Base-by-base conservation (phyloP, 139 green algal genomes). In the Ettlia oleoabundans region DNA sequence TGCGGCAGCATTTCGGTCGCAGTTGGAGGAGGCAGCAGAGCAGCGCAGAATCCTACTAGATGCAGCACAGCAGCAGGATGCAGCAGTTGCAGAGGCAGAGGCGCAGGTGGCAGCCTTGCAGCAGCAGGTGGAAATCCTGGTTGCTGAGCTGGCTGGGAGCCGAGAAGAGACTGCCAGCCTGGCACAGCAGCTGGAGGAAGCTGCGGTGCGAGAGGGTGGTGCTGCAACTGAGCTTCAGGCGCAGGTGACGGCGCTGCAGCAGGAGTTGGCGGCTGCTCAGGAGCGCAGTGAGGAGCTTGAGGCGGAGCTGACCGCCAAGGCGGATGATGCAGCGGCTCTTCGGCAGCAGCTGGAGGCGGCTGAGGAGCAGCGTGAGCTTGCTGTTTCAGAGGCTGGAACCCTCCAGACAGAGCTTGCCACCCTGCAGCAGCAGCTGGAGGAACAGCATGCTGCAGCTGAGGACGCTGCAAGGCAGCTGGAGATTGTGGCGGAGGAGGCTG, bases 261-360 rank as follows among this genome's bases (percentile, higher is more conserved):
- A 28, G 3, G n/a, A 77, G 42, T 53, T 52, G 73, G 73, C 53
- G 13, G 26, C 73, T 7, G 41, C 41, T 9, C 43, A 53, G 24
- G 32, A 73, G 61, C 30, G 47, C 4, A 24, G 37, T 24, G 77
- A 83, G 28, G 78, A 84, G 30, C 26, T 40, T 21, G 61, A 83
- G 24, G 35, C 22, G 7, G 77, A 43, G 2, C 66, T 83, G 21
- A 74, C 35, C 19, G 38, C 22, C 8, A 47, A 42, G 65, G 77
- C 35, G 40, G 77, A 83, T 19, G 47, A 55, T n/a, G 77, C 32
- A 15, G 77, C 77, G 22, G 70, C 10, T 28, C 70, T 65, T 13
- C 77, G 63, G 32, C n/a, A 40, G 28, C n/a, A n/a, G 42, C 42
- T 77, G 43, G 42, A 77, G 43, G n/a, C 38, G 26, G 70, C 43